A percentile compares a stretch with the other conserved stretches of the same genome.
Evolutionary conservation across 257 asterid genomes (phyloP).

Genomic region (Ajuga chamaepitys): DNA sequence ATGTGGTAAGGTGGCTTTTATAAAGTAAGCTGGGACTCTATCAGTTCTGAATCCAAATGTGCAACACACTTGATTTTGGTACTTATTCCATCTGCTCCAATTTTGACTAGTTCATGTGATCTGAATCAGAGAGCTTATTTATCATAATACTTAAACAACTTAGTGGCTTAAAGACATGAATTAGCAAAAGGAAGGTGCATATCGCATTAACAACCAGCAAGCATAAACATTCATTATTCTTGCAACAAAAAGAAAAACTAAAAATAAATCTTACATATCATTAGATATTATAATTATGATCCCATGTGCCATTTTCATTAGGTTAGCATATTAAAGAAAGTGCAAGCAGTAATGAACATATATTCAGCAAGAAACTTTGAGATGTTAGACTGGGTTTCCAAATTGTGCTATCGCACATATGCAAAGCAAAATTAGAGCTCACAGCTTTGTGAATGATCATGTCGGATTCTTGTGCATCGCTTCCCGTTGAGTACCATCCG

Average conservation of each 20-base stretch:
- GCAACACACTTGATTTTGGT: background rate
- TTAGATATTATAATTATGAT: background rate
- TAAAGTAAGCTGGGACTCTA: background rate
- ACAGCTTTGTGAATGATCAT: constrained; percentile 95
- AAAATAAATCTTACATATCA: background rate
- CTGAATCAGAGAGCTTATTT: background rate
- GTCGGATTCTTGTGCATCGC: constrained; percentile 86
- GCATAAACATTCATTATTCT: background rate
- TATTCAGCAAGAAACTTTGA: background rate
- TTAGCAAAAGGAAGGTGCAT: background rate
- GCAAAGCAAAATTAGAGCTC: constrained; percentile 24
- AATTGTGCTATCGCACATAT: background rate
- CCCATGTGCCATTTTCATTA: background rate
- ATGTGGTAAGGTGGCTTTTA: background rate
- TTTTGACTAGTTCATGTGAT: background rate
- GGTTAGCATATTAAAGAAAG: constrained; percentile 1
- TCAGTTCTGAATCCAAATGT: background rate
- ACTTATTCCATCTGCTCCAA: background rate
- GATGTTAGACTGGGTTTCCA: background rate
- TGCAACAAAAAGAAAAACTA: background rate
- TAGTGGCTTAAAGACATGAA: background rate
- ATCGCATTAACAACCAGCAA: background rate
- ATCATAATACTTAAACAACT: background rate
- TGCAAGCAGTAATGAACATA: background rate
- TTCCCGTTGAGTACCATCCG: constrained; percentile 98